These are phyloP conservation scores for Kuraishia molischiana DNA, from an alignment of 805 yeast species.

Conservation along the genomic window DNA sequence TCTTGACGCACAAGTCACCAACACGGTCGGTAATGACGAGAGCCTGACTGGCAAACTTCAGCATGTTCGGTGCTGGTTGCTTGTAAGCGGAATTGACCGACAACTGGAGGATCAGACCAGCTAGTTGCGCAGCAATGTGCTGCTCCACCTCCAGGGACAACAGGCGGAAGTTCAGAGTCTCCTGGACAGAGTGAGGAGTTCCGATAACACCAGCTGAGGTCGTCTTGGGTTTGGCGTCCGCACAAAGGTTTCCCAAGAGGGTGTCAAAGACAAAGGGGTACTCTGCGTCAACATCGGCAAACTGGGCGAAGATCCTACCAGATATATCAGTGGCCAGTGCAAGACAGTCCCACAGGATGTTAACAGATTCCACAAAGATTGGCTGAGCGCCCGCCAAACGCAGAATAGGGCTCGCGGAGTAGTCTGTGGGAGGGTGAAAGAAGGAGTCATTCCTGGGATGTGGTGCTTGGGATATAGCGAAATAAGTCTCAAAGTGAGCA, in stretches of 20 bases:
- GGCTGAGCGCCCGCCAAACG: background rate
- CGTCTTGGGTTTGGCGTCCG: too few species aligned
- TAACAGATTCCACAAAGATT: background rate
- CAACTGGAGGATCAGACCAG: background rate
- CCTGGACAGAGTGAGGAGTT: background rate
- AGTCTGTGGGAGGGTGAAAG: background rate
- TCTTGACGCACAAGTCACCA: background rate
- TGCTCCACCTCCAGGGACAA: background rate
- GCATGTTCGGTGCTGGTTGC: too few species aligned
- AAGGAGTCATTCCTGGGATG: background rate
- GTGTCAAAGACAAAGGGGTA: too few species aligned
- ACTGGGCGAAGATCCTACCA: too few species aligned
- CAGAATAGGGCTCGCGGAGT: background rate
- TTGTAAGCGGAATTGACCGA: too few species aligned
- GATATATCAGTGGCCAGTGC: background rate
- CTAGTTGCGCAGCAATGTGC: background rate
- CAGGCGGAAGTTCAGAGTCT: slow-evolving; percentile 5
- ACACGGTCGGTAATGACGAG: background rate
- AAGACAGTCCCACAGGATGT: background rate
- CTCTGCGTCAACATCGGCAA: too few species aligned
- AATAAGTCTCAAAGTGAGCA: background rate
- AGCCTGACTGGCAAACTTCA: background rate
- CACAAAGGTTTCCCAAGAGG: too few species aligned
- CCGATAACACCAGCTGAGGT: too few species aligned
- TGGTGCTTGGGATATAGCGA: background rate